Conservation (phyloP, 83 land plant species). For the Larix sibirica region DNA sequence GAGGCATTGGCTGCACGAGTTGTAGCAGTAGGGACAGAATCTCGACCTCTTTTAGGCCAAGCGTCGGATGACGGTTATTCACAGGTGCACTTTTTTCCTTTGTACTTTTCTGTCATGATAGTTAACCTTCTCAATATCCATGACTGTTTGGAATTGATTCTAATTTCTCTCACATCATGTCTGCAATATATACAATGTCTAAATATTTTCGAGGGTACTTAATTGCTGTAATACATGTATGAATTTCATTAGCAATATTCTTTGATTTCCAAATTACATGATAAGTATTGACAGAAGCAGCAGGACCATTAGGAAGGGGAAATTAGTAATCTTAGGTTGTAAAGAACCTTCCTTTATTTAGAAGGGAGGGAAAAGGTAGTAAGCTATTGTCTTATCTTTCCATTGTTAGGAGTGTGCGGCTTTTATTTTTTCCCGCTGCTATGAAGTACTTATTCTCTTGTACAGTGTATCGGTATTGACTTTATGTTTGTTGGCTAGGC, state of each 20-base stretch:
- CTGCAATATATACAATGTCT: not conserved
- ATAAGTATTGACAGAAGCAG: not conserved
- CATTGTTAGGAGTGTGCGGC: too few relatives aligned
- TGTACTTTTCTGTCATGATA: not conserved
- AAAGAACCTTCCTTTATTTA: too few relatives aligned
- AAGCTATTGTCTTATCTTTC: too few relatives aligned
- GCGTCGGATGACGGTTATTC: constrained; percentile 63
- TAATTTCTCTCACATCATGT: not conserved
- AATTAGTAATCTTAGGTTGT: too few relatives aligned
- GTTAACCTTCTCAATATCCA: not conserved
- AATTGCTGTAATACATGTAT: not conserved
- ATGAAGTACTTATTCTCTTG: not conserved
- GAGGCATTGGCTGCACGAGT: constrained; percentile 88
- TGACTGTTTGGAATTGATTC: not conserved
- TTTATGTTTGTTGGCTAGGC: not conserved
- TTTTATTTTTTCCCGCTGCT: not conserved
- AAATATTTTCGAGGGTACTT: not conserved
- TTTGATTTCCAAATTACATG: not conserved
- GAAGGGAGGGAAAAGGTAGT: too few relatives aligned
- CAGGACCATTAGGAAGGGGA: too few relatives aligned
- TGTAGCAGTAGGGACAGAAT: constrained; percentile 66
- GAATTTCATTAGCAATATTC: not conserved
- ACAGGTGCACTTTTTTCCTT: constrained; percentile 31
- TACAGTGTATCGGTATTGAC: not conserved
- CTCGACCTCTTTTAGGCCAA: constrained; percentile 77